Conservation (phyloP, 495 filamentous ascomycete species). For the Umbilicaria muhlenbergii region DNA sequence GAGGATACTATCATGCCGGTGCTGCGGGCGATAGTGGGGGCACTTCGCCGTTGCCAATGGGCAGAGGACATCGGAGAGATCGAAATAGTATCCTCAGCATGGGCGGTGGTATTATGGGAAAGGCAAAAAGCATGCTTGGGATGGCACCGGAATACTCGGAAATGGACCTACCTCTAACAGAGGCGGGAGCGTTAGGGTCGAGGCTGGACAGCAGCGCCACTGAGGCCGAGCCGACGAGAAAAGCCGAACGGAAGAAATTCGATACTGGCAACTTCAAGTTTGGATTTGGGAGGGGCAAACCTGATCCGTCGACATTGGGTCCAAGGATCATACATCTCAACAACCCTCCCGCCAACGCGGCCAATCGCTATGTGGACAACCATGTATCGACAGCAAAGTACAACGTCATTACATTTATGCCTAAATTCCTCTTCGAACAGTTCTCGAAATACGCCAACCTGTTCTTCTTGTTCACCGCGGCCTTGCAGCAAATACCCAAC, state of each 20-base stretch:
- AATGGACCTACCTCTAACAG: slow-evolving; percentile 93
- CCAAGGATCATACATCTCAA: slow-evolving; percentile 93
- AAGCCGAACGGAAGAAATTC: slow-evolving; percentile 39
- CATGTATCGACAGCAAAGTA: slow-evolving; percentile 97
- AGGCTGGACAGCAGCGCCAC: slow-evolving; percentile 21
- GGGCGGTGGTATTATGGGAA: slow-evolving; percentile 74
- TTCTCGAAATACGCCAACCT: slow-evolving; percentile 99
- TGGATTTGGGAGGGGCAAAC: slow-evolving; percentile 74
- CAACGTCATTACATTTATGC: slow-evolving; percentile 85
- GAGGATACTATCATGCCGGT: slow-evolving; percentile 50
- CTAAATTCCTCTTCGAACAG: slow-evolving; percentile 97
- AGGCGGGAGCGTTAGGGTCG: slow-evolving; percentile 41
- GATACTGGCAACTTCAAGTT: slow-evolving; percentile 73
- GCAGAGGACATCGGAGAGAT: slow-evolving; percentile 44
- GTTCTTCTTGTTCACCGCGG: slow-evolving; percentile 98
- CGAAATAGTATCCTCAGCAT: slow-evolving; percentile 77
- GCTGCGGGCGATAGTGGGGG: slow-evolving; percentile 27
- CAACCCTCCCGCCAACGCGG: slow-evolving; percentile 84
- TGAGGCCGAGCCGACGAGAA: slow-evolving; percentile 15
- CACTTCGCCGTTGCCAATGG: slow-evolving; percentile 13
- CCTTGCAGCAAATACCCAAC: slow-evolving; percentile 86
- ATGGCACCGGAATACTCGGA: slow-evolving; percentile 90
- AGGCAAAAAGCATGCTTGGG: slow-evolving; percentile 77
- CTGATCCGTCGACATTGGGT: slow-evolving; percentile 78
- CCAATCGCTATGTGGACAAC: slow-evolving; percentile 85